Conservation (phyloP, 2,329 filamentous ascomycete species). For the Colletotrichum cereale region DNA sequence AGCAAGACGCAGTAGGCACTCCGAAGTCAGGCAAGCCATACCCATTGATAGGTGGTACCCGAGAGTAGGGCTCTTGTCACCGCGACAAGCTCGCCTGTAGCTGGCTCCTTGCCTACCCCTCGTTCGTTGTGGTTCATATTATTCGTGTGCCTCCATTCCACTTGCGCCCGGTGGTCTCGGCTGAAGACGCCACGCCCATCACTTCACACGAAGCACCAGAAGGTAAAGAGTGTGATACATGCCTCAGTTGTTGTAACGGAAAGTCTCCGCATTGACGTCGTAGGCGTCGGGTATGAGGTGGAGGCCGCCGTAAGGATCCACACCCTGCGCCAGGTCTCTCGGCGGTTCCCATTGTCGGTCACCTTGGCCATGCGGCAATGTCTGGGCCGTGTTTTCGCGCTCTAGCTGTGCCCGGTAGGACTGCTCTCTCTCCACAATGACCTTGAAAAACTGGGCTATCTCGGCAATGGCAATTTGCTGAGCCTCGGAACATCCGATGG, state of each 20-base stretch:
- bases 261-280: slow-evolving; percentile 20
- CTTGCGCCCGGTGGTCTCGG: not conserved
- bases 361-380: slow-evolving; percentile 22
- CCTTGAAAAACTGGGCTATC: slow-evolving; percentile 67
- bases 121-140: not conserved
- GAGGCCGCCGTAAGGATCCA: slow-evolving; percentile 26
- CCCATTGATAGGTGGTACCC: not conserved
- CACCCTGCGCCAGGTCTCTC: not conserved
- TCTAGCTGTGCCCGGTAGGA: slow-evolving; percentile 45
- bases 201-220: not conserved
- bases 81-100: not conserved
- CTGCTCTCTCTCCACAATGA: slow-evolving; percentile 62
- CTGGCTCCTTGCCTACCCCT: not conserved
- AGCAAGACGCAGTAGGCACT: not conserved
- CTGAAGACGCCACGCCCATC: not conserved
- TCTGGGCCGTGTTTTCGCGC: slow-evolving; percentile 37
- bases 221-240: not conserved
- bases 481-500: slow-evolving; percentile 59
- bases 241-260: slow-evolving; percentile 21
- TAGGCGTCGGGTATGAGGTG: slow-evolving; percentile 28
- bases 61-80: not conserved
- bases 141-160: not conserved
- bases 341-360: slow-evolving; percentile 29
- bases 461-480: slow-evolving; percentile 62
- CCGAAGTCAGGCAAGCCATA: not conserved